Evolutionary conservation across 441 rosid species (phyloP), one percentile per base, ranked within the genome.

Genomic region (Lepidium campestre): DNA sequence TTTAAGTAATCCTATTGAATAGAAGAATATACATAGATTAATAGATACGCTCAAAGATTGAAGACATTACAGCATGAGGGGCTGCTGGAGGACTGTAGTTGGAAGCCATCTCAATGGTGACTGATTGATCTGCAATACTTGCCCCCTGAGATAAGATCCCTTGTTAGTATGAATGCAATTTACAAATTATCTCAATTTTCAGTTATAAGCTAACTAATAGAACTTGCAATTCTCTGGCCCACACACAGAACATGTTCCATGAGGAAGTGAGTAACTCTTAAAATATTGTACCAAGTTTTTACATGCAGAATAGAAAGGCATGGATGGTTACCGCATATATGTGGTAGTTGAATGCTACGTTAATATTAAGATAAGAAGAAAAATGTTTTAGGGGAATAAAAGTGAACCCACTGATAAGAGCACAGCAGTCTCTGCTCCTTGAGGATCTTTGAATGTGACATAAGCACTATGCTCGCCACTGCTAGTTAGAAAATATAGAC

Each of bases 381-480:
- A 27, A 9, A 20, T 47, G 44, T 11, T 49, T 39, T 7, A 25
- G 9, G 13, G 37, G 46, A 52, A 19, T 32, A 62, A 56, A 34
- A 63, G 39, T 25, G 27, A 62, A 80, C 80, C 34, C 65, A 86
- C 89, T 22, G 92, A 78, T 67, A 86, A 84, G 68, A 86, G 89
- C 49, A 80, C 76, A 31, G 84, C 88, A 17, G 92, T 86, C 65
- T 84, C 86, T 5, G 88, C 89, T 47, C 92, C 92, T 71, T 84
- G 82, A 45, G 83, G 50, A 72, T 83, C 84, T 75, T 78, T 86
- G 81, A 84, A 86, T 68, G 87, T 80, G 72, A 86, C 88, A 76
- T 77, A 80, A 9, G 87, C 86, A 74, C 76, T 69, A 58, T 57
- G 79, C 62, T 82, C 85, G 50, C 47, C 62, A 57, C 63, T 67